Base-by-base conservation (phyloP, 768 basidiomycete genomes). In the Saitozyma sp. region DNA sequence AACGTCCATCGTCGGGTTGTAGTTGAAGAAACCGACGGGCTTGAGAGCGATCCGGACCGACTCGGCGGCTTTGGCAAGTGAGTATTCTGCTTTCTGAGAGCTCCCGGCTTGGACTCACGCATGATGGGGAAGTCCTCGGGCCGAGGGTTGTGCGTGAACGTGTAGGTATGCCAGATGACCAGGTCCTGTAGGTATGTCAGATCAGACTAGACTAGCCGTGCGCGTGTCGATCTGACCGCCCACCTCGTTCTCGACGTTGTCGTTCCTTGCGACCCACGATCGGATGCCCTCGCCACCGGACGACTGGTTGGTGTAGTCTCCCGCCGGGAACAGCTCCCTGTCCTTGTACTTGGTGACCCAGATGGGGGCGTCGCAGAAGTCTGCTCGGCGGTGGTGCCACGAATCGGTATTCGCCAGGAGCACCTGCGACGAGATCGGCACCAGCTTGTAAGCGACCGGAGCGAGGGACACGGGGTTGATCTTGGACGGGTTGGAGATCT, bases 391-490 rank as follows among this genome's bases (percentile, higher is more conserved):
- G n/a, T 13, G n/a, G 9, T 14, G 17, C 7, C 49, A 49, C 6
- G 61, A 60, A n/a, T 64, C 54, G 1, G 56, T 19, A 20, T 63
- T 39, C 11, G 62, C 60, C 16, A 71, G 56, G 10, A 63, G 41
- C 46, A 68, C 58, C 56, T 66, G 70, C 4, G 64, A 64, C 0
- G 66, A 56, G 4, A 53, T 29, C 1, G 64, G 61, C 20, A 59
- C 54, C n/a, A 71, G 41, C 64, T 71, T 71, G 63, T 68, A 71
- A 1, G 53, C 67, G 42, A 68, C 54, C 6, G 70, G 67, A 50
- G 57, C 61, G 39, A 42, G 39, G 8, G 58, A 52, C 61, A 64
- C 11, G 14, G 45, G 48, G 49, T 68, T 66, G 53, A 53, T 48
- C 17, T 63, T 61, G 10, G 51, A 51, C 29, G 59, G 62, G 61